Conservation (phyloP, 2,329 filamentous ascomycete species). For the Colletotrichum siamense region DNA sequence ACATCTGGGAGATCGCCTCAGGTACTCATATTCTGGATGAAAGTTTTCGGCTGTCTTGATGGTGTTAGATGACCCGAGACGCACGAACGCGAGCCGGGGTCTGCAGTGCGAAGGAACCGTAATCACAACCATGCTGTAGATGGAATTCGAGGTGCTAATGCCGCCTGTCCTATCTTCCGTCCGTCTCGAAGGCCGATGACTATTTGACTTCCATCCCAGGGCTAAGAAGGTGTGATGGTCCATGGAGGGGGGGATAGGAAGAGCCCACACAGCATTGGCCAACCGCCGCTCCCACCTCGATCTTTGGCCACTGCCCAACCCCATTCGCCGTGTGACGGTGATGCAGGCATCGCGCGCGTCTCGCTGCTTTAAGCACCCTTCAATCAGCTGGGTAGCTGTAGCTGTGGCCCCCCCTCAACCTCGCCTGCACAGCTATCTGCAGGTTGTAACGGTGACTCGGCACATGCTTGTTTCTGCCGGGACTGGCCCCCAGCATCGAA, state of each 20-base stretch:
- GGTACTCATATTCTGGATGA: not conserved
- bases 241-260: not conserved
- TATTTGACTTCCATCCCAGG: not conserved
- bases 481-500: slow-evolving; percentile 15
- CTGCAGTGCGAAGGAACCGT: not conserved
- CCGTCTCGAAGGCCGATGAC: not conserved
- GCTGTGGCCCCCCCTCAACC: not conserved
- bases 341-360: not conserved
- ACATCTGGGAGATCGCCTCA: not conserved
- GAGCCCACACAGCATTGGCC: not conserved
- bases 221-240: not conserved
- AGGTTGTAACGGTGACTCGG: slow-evolving; percentile 19
- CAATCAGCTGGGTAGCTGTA: not conserved
- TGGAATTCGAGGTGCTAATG: not conserved
- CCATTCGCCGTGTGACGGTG: slow-evolving; percentile 4
- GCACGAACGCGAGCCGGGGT: not conserved
- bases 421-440: slow-evolving; percentile 13
- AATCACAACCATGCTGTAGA: not conserved
- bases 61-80: not conserved
- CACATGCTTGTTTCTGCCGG: slow-evolving; percentile 23
- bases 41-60: not conserved
- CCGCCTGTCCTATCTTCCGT: not conserved
- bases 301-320: not conserved
- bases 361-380: slow-evolving; percentile 12
- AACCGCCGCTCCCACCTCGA: not conserved